These are phyloP conservation scores for Fusarium sp. DNA, from an alignment of 2,329 filamentous ascomycete genomes.

Conservation along the genomic window DNA sequence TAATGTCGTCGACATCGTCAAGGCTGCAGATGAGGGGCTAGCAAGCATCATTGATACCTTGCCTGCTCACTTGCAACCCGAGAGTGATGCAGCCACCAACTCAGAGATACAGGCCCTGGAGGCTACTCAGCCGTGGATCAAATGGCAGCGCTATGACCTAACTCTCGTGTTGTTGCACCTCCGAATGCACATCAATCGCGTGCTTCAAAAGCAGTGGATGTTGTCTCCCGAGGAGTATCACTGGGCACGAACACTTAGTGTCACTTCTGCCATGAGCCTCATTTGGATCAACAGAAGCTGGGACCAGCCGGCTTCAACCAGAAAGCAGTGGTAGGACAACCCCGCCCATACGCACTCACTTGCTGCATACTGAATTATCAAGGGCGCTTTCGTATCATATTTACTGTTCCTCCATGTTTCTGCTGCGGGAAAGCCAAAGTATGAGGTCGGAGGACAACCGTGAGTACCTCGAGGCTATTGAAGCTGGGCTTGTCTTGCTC, in stretches of 20 bases:
- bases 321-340: neutral
- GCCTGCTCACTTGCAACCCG: neutral
- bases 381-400: neutral
- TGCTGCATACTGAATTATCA: neutral
- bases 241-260: neutral
- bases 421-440: neutral
- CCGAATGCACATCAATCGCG: neutral
- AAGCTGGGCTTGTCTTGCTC: neutral
- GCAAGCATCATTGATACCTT: neutral
- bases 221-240: neutral
- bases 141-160: neutral
- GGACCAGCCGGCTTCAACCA: neutral
- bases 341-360: rapidly evolving
- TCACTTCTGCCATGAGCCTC: neutral
- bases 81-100: neutral
- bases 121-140: neutral
- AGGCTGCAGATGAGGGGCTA: neutral
- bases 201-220: neutral
- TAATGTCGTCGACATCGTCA: neutral
- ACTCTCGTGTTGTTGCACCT: neutral
- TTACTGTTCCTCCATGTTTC: neutral
- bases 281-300: neutral
- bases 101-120: neutral
- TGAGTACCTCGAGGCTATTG: neutral
- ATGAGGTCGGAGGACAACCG: too few relatives aligned